Base-by-base conservation (phyloP, 2,329 filamentous ascomycete species). In the Hypoxylon sp. region DNA sequence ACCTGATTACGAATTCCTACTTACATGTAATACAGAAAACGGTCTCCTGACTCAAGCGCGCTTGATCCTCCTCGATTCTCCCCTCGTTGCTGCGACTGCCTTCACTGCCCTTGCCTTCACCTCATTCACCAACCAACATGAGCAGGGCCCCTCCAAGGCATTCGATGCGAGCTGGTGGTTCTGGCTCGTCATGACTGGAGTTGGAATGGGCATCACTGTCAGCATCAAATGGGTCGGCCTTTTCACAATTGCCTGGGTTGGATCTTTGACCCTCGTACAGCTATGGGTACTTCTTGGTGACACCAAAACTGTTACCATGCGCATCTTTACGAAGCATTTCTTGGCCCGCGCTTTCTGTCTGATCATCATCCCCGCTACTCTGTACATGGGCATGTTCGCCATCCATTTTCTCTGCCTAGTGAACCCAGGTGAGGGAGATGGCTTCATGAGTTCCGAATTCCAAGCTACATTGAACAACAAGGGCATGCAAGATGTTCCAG, bases 361-460 rank as follows among this genome's bases (percentile, higher is more conserved):
- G 45, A 91, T 99, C 61, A 78, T 96, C 62, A 90, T 99, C 61
- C 94, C 94, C 5, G 62, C 89, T 17, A 86, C 84, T 25, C 96
- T 99, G 75, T 99, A 99, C 77, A 87, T 97, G 79, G 87, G 84
- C 67, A 96, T 97, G 90, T 99, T 99, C 67, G 92, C 84, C 43
- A 95, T 99, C 65, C 94, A 99, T 78, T 99, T 99, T 74, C 63
- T 92, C 62, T 95, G 90, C 78, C 82, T 99, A 30, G 83, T 88
- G 53, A 99, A 99, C 75, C 94, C 94, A 19, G 94, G 94, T 53
- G 94, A 99, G 42, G 94, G 94, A 45, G 94, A 99, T 72, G 94
- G 94, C 46, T 99, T 99, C 79, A 99, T 99, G 94, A 97, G 92
- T 69, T 96, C 93, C 46, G 94, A 99, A 69, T 99, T 99, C 78